phyloP scores from a whole-genome alignment of 2,329 filamentous ascomycete species.

The Monosporascus sp. region DNA sequence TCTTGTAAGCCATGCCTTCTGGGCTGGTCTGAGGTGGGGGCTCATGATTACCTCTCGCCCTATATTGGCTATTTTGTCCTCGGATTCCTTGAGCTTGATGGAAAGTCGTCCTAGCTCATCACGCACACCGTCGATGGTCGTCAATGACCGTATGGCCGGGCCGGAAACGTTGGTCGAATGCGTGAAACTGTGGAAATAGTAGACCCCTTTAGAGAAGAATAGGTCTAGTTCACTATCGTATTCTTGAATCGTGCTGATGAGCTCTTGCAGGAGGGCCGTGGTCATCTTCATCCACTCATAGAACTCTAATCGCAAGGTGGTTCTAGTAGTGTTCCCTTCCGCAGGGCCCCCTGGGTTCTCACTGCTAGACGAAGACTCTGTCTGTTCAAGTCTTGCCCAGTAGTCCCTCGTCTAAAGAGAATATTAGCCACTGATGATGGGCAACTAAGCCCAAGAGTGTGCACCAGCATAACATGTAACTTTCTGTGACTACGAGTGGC shows the following conservation, averaged over 20 bases:
- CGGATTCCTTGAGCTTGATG: background rate
- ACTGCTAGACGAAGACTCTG: background rate
- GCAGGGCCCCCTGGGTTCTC: background rate
- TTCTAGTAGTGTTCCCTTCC: background rate
- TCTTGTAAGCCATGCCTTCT: background rate
- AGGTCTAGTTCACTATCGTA: background rate
- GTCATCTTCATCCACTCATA: slow-evolving; percentile 6
- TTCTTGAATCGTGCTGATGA: background rate
- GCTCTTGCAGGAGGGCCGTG: slow-evolving; percentile 1
- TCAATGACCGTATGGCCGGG: background rate
- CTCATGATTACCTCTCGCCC: background rate
- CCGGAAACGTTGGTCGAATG: background rate
- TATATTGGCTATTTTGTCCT: background rate
- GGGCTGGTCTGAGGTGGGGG: background rate
- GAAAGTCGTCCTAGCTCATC: background rate
- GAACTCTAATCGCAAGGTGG: slow-evolving; percentile 1
- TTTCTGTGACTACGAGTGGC: background rate
- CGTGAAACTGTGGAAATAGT: slow-evolving; percentile 3
- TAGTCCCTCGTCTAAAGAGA: background rate
- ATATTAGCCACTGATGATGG: background rate
- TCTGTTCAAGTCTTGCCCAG: background rate
- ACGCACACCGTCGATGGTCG: background rate
- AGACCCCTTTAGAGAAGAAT: slow-evolving; percentile 1
- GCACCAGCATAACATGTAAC: background rate
- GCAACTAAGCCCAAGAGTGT: no score